Base-by-base conservation (phyloP, 2,329 filamentous ascomycete genomes). In the Akanthomyces dipterigenus region DNA sequence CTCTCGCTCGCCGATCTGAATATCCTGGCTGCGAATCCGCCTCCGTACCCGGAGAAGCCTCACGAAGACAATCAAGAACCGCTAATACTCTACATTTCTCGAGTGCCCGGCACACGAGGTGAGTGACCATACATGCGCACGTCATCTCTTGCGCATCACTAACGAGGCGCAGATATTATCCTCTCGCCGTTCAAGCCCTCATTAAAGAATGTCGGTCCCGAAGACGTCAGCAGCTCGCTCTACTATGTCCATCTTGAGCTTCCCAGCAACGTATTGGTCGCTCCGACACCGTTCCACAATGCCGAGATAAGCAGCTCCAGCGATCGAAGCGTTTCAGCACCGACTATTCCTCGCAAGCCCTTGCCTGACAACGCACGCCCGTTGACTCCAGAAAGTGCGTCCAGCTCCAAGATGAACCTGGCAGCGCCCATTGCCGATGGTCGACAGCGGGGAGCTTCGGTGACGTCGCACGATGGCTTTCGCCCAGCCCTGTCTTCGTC, bases 101-200 rank as follows among this genome's bases (percentile, higher is more conserved):
- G 93, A 66, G 93, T 99, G 0, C 95, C 95, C 1, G 93, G 93
- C 24, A 96, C 90, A 65, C 86, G 87, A 87, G 91, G 91, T 93
- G 79, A 66, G 77, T 72, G 34, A 11, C 7, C 28, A 6, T 40
- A 7, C 38, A 24, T 12, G 11, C 14, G 8, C 3, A 38, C 2
- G 9, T 9, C 8, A 22, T 4, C 16, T 24, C 5, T 12, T 3
- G 26, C 11, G n/a, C 9, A n/a, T 20, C 24, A 34, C 57, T 60
- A 38, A 60, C 48, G 24, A 46, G 16, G 26, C 46, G 20, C 68
- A 95, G 93, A 97, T 80, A 83, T 97, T 62, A 96, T 97, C 67
- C 85, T 99, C 50, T 96, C 93, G 1, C 90, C 95, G 0, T 83
- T 95, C 64, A 96, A 96, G 71, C 95, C 95, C 2, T 87, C 90